Evolutionary conservation across 805 yeast genomes (phyloP), one percentile per base, ranked within the genome.

Genomic region (Hanseniaspora vineae): DNA sequence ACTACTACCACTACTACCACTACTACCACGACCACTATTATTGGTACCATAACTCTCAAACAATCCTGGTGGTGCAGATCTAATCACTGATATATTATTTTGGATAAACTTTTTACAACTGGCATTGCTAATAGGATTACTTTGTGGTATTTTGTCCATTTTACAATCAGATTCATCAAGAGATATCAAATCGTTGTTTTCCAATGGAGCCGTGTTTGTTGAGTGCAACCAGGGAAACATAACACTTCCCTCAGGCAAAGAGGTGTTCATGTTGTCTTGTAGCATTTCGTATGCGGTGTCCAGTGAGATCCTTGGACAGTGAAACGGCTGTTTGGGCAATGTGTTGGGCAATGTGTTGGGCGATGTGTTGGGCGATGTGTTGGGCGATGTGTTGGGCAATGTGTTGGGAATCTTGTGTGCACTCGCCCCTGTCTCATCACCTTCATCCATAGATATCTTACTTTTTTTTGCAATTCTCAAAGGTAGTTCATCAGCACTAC

Each of bases 191-290:
- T 55, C 64, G 55, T 62, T 77, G 67, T 61, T 71, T 42, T 72
- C 64, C 56, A 78, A 83, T 56, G 78, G 77, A 35, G 71, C 68
- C 13, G 69, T 70, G 51, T 81, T 78, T 42, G 84, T 68, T 0
- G 95, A 92, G 60, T 89, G 96, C 23, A 86, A 68, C 96, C 96
- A 88, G 1, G 97, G 97, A 56, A 88, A 89, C 73, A 89, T 77
- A 9, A 58, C 58, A 23, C 69, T 73, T 15, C 89, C 81, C 2
- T 74, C 75, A 0, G 96, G 95, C 40, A 81, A 58, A 2, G 68
- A 66, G 9, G 51, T 49, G 13, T 46, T 14, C 20, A 46, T 44
- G 35, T 15, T 37, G 6, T 14, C 10, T 15, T 37, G 40, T 10
- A 37, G 11, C 19, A 37, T 11, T 10, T 37, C 40, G 17, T 37